phyloP scores from a whole-genome alignment of 192 early-diverging fungal species.

The Chytriomyces confervae region DNA sequence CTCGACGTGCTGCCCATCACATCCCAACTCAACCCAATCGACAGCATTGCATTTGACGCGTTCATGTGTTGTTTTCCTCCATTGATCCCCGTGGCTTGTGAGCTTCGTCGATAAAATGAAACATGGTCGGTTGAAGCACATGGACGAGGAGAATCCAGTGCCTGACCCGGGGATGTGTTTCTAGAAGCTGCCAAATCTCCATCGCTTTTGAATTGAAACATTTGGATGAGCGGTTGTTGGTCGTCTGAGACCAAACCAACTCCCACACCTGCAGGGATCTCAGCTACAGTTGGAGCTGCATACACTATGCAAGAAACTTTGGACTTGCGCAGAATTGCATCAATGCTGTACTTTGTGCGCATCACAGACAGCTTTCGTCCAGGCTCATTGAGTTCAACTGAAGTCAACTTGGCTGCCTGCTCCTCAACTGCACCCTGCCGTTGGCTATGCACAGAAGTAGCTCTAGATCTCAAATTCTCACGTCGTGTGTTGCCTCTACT shows the following conservation, averaged over 20 bases:
- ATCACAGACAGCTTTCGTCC: slow-evolving; percentile 8
- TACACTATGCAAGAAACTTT: slow-evolving; percentile 5
- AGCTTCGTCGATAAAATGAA: slow-evolving; percentile 24
- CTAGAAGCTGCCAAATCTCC: slow-evolving; percentile 7
- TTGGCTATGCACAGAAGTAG: neutral
- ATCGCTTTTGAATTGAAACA: slow-evolving; percentile 11
- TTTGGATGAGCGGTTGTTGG: neutral
- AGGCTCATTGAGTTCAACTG: slow-evolving; percentile 15
- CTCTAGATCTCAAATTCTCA: neutral
- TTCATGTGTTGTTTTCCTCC: neutral
- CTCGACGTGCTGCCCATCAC: slow-evolving; percentile 17
- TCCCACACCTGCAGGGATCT: neutral
- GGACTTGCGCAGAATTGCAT: slow-evolving; percentile 19
- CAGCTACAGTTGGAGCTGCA: slow-evolving; percentile 3
- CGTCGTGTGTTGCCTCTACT: neutral
- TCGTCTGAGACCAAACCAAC: neutral
- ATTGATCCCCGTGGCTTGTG: neutral
- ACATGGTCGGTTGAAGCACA: slow-evolving; percentile 28
- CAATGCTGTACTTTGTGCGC: slow-evolving; percentile 33
- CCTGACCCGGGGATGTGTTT: slow-evolving; percentile 11
- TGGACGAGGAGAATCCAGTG: slow-evolving; percentile 13
- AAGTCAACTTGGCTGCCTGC: neutral
- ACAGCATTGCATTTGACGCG: slow-evolving; percentile 6
- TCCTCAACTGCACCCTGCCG: neutral
- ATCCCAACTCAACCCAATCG: slow-evolving; percentile 36